Base-by-base conservation (phyloP, 495 filamentous ascomycete genomes). In the Neurospora sp. region DNA sequence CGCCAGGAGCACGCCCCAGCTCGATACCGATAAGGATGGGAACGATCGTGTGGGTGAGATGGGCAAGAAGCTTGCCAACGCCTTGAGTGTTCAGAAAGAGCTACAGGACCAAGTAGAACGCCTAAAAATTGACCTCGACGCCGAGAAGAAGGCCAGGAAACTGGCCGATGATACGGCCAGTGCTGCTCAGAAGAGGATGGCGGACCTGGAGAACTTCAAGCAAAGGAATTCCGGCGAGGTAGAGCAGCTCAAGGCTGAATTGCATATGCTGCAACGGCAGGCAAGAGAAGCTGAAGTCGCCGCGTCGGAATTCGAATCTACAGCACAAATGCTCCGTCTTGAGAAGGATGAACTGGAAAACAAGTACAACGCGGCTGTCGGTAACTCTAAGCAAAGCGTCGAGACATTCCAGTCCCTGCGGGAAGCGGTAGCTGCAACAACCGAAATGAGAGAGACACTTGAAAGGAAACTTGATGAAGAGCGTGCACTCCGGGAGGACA, bases 401-500 rank as follows among this genome's bases (percentile, higher is more conserved):
- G 84, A 86, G 16, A 91, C 92, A 31, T 88, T 98, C 69, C 86
- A 86, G 38, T 88, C 91, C 41, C 85, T 99, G 59, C 89, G 91
- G 37, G 90, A 91, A 70, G 94, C 96, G 16, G 89, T 98, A 59
- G 86, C 88, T 18, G 90, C 94, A 5, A 95, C 93, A 2, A 86
- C 87, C 37, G 91, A 91, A 39, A 94, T 93, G 82, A 89, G 90
- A 27, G 77, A 84, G 11, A 81, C 94, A 46, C 83, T 99, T 8
- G 93, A 97, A 79, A 89, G 89, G 46, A 93, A 93, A 75, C 82
- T 97, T 22, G 91, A 94, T 10, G 94, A 98, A 71, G 96, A 98
- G 77, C 87, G 92, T 59, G 81, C 89, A 37, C 88, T 91, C 53
- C 86, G 93, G 69, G 92, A 96, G 76, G 86, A 83, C 18, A 76